Conservation (phyloP, 306 rosid species). For the Gastrolobium bilobum region DNA sequence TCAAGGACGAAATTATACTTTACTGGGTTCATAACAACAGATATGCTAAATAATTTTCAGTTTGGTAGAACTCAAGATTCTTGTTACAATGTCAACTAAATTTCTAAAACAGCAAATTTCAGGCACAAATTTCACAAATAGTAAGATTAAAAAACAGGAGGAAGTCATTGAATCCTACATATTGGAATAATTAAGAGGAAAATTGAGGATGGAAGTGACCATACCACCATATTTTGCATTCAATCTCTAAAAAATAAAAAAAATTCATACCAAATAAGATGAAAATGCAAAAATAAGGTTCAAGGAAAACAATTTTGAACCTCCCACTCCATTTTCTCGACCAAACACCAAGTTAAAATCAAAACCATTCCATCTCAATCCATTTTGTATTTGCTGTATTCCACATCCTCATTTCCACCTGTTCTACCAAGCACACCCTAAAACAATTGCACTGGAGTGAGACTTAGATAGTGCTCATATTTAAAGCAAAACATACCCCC, state of each 20-base stretch:
- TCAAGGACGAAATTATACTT: slow-evolving; percentile 8
- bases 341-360: background rate
- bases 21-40: background rate
- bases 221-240: background rate
- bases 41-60: background rate
- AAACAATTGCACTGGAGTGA: background rate
- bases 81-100: slow-evolving; percentile 20
- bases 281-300: slow-evolving; percentile 15
- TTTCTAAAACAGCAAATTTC: slow-evolving; percentile 4
- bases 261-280: slow-evolving; percentile 21
- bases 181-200: background rate
- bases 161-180: background rate
- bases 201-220: slow-evolving; percentile 22
- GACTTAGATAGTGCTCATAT: slow-evolving; percentile 4
- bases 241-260: background rate
- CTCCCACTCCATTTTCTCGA: background rate
- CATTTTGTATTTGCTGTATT: background rate
- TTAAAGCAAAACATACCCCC: slow-evolving; percentile 64
- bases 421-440: background rate
- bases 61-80: slow-evolving; percentile 13
- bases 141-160: slow-evolving; percentile 13
- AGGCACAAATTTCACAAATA: slow-evolving; percentile 15
- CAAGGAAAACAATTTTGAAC: background rate
- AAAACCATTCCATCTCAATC: slow-evolving; percentile 27
- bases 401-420: slow-evolving; percentile 26